Base-by-base conservation (phyloP, 1,139 yeast species). In the Yamadazyma sp. region DNA sequence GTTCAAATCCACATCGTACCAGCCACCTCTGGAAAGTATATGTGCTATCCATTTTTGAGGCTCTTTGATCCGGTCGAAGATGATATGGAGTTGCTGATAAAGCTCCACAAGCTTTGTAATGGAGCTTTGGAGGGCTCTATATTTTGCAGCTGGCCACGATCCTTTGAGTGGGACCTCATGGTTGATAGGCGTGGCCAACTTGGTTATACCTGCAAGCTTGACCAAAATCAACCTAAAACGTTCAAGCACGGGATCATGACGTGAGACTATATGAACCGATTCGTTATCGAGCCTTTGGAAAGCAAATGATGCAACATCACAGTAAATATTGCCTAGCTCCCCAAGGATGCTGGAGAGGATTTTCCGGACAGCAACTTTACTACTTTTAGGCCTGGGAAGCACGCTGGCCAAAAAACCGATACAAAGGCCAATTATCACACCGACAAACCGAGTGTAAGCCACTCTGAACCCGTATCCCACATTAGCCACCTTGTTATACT, bases 111-210 rank as follows among this genome's bases (percentile, higher is more conserved):
- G 49, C 40, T 66, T 69, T 17, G 58, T 54, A 8, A 64, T 42
- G n/a, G 54, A 47, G 4, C 41, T 41, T 36, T 57, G 64, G 9
- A 67, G 46, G 37, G 53, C 51, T 15, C 38, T 39, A 42, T 66
- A 66, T 33, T 58, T 62, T 12, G 48, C 47, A 23, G 51, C 53
- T 1, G 73, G 73, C 72, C 72, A 67, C n/a, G 49, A 38, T 0
- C 73, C 73, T 2, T 60, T 47, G 7, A 66, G 36, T 0, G 67
- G 62, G 7, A 62, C 38, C 40, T 67, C 73, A 39, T 63, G 62
- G 29, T 53, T 53, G 18, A 66, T 56, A 1, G 69, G 58, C 10
- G 48, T 53, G 52, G 59, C 56, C 27, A 65, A 47, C 7, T 47
- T 43, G 3, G 55, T 46, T 18, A 58, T 53, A 8, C 55, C 49